Evolutionary conservation across 306 rosid species (phyloP).

Genomic region (Fragaria vesca): DNA sequence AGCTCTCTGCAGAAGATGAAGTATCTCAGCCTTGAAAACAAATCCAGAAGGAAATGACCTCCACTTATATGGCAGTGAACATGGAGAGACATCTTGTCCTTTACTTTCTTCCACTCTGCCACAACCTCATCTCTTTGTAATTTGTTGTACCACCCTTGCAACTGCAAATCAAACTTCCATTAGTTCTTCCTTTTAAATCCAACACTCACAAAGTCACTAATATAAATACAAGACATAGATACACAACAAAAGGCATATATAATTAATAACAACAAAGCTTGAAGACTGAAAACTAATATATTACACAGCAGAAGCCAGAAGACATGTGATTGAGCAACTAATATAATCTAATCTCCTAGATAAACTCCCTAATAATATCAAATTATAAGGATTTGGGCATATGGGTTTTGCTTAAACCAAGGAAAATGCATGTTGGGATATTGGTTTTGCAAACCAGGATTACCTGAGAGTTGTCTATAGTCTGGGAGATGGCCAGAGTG

Average conservation of each 20-base stretch:
- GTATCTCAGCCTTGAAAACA: conserved; percentile 71
- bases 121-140: conserved; percentile 95
- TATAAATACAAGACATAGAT: neutral
- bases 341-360: neutral
- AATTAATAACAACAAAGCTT: neutral
- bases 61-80: conserved; percentile 98
- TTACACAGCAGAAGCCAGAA: neutral
- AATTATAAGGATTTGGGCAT: neutral
- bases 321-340: neutral
- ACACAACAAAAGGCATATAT: neutral
- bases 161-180: conserved; percentile 43
- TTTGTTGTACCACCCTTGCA: conserved; percentile 92
- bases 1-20: conserved; percentile 82
- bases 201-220: neutral
- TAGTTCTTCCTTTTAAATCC: neutral
- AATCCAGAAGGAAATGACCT: conserved; percentile 80
- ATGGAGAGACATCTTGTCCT: conserved; percentile 81
- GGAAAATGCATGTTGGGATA: neutral
- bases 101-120: conserved; percentile 85
- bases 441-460: neutral
- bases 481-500: conserved; percentile 84
- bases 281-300: neutral
- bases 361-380: neutral
- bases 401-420: neutral
- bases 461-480: conserved; percentile 87